Evolutionary conservation across 139 green algal genomes (phyloP).

Genomic region (Chlorokybus atmophyticus): DNA sequence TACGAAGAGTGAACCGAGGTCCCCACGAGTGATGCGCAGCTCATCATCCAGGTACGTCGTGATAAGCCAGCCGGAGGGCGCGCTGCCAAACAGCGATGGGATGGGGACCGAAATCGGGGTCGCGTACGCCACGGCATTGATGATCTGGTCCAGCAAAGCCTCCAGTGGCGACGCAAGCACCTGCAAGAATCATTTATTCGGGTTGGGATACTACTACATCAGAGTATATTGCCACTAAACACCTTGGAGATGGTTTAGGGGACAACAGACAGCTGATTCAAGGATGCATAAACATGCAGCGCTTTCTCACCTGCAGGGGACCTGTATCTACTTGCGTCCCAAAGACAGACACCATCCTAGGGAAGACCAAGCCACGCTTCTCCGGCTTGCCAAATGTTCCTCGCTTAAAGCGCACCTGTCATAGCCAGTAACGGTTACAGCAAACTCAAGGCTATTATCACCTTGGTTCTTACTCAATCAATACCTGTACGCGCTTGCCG

Average conservation of each 20-base stretch:
- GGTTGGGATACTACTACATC: too few species aligned
- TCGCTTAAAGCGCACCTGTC: background rate
- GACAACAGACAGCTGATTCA: too few species aligned
- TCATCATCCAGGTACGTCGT: slow-evolving; percentile 44
- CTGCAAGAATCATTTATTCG: too few species aligned
- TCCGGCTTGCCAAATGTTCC: background rate
- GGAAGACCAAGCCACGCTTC: background rate
- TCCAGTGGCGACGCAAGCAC: too few species aligned
- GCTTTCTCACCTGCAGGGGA: background rate
- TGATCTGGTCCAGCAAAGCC: background rate
- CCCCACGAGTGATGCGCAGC: slow-evolving; percentile 25
- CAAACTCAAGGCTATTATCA: too few species aligned
- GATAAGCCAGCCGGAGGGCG: slow-evolving; percentile 23
- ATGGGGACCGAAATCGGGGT: too few species aligned
- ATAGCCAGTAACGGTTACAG: too few species aligned
- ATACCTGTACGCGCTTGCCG: background rate
- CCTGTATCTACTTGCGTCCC: background rate
- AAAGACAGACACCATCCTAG: background rate
- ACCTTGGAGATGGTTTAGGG: too few species aligned
- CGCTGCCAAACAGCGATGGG: background rate
- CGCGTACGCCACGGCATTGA: background rate
- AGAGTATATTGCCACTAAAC: too few species aligned
- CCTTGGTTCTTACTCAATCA: too few species aligned
- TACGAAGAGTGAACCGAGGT: slow-evolving; percentile 32
- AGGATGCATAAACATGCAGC: too few species aligned